Evolutionary conservation across 1,284 basidiomycete species (phyloP), one percentile per base, ranked within the genome.

Genomic region (Heterobasidion occidentale): DNA sequence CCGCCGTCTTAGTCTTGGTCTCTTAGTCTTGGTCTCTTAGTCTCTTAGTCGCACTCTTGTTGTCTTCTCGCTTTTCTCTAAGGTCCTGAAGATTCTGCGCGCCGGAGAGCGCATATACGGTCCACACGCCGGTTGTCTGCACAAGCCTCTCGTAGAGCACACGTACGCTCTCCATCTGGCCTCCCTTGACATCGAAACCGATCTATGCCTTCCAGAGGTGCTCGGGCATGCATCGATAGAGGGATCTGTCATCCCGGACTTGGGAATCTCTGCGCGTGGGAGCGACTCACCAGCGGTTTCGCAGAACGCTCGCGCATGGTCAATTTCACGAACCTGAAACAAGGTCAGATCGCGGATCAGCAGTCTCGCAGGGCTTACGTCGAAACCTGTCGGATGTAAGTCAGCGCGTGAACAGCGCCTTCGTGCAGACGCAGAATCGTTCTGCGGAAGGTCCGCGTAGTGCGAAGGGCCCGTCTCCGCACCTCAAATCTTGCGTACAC

Each of bases 191-290:
- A 71, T 96, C 94, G 63, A 94, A 94, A 72, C 99, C 96, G 73
- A 99, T 94, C 71, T 94, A 99, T 4, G 93, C 92, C 69, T 94
- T 95, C 94, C 93, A 96, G n/a, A 98, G 80, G 11, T 97, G 79
- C 71, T 99, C 97, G 3, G 97, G 19, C 19, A 19, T 19, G 97
- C 94, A 98, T 98, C 57, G 97, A 94, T 45, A 99, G 78, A n/a
- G 87, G 85, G 0, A 80, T 72, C 67, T 99, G 97, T 2, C 87
- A 96, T 84, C 3, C 92, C 97, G 44, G 99, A 84, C 71, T 99
- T 95, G 70, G 94, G 99, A 66, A 99, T 94, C 87, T 94, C 14
- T 97, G 88, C 2, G 94, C 92, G 50, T 97, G 93, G 33, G 86
- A 77, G 68, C 90, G 88, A 70, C 99, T 97, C 70, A 93, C 92